Evolutionary conservation across 2,329 filamentous ascomycete genomes (phyloP), one percentile per base, ranked within the genome.

Genomic region (Periglandula ipomoeae): DNA sequence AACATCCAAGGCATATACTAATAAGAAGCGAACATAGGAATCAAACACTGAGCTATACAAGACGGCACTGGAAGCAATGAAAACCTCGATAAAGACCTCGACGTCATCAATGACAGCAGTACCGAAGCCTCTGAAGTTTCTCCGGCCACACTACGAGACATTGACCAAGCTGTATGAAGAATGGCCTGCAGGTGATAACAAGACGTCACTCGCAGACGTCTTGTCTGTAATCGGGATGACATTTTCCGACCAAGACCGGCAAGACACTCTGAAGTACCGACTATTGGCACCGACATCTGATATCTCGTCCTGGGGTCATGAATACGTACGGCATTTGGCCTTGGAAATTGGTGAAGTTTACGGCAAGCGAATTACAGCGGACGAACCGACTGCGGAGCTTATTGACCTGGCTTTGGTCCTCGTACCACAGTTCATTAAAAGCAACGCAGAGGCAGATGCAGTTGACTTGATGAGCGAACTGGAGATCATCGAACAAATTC

Each of bases 81-180:
- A 96, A 75, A 89, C 84, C 62, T 94, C 89, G 65, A 98, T 98
- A 76, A 97, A 96, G 76, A 98, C 93, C 49, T 95, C 93, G 52
- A 98, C 93, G 57, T 97, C 90, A 51, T 98, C 94, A 41, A 98
- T 98, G 93, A 98, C 93, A 44, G 93, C 93, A 52, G 93, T 98
- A 53, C 93, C 94, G 22, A 98, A 98, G 72, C 93, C 93, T 30
- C 79, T 98, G 61, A 98, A 98, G 71, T 98, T 98, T 68, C 80
- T 98, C 55, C 82, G 93, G 73, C 93, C 91, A 58, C 91, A 98
- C 70, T 98, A 97, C 72, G 87, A 94, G 70, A 82, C 85, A 50
- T 76, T 98, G 63, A 85, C 85, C 54, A 86, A 86, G 67, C 74
- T 90, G 24, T 95, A 96, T 73, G 90, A 95, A 52, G 80, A 85